Evolutionary conservation across 768 basidiomycete species (phyloP).

Genomic region (Suillus decipiens): DNA sequence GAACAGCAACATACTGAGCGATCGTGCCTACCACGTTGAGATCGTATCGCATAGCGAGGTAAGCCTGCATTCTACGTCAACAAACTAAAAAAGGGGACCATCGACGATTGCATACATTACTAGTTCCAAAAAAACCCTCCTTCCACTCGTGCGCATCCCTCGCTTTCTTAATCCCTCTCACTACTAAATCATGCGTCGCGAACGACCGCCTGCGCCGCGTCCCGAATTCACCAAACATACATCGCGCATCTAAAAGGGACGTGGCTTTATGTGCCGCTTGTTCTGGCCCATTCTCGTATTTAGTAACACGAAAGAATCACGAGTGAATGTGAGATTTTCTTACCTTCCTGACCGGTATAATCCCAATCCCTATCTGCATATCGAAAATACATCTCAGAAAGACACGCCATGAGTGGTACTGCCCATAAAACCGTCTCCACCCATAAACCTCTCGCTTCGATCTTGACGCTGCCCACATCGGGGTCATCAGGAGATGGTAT

Average conservation of each 20-base stretch:
- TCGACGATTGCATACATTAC: conserved; percentile 60
- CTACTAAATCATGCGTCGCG: conserved; percentile 6
- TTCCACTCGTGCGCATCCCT: conserved; percentile 23
- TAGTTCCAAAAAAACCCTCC: conserved; percentile 67
- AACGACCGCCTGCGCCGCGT: too few species aligned
- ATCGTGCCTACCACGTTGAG: conserved; percentile 77
- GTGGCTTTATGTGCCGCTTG: too few species aligned
- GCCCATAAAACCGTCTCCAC: conserved; percentile 91
- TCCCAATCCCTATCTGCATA: conserved; percentile 79
- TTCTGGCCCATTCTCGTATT: background rate
- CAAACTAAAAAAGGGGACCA: conserved; percentile 19
- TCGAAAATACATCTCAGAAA: conserved; percentile 88
- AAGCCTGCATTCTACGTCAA: conserved; percentile 49
- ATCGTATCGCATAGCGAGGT: conserved; percentile 76
- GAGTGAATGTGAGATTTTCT: conserved; percentile 7
- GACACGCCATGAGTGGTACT: conserved; percentile 89
- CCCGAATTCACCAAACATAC: too few species aligned
- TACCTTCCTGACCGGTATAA: conserved; percentile 78
- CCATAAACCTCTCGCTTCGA: conserved; percentile 77
- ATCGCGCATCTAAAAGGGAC: too few species aligned
- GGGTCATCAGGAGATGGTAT: conserved; percentile 53
- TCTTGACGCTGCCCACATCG: conserved; percentile 55
- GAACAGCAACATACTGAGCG: conserved; percentile 69
- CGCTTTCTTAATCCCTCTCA: conserved; percentile 67
- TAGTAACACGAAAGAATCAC: background rate